Evolutionary conservation across 1,139 yeast species (phyloP), one percentile per base, ranked within the genome.

Genomic region (Yamadazyma conglobata): DNA sequence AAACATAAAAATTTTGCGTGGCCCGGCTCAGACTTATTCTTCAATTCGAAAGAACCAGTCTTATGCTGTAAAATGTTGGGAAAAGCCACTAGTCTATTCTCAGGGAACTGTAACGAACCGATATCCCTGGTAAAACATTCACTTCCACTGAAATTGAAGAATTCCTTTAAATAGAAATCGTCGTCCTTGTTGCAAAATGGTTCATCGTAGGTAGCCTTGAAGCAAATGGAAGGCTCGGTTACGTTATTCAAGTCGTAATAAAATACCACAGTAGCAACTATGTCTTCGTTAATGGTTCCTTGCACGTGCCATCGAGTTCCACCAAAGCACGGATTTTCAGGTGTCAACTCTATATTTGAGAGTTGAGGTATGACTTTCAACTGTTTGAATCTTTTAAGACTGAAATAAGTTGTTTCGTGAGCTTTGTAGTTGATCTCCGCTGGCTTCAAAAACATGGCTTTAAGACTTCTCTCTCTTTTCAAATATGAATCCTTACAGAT

Each of bases 221-320:
- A 65, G 5, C 56, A 43, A 15, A 67, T 46, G 11, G 34, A 44
- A 3, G 69, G 58, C 16, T 59, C 61, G 3, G 58, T 47, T 28
- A 67, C 62, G 40, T 67, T 67, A 15, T 60, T 65, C 11, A 47
- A 37, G 38, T 67, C 72, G 38, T 66, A 67, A 42, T 65, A 67
- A 46, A 64, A 67, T 24, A 67, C 43, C 3, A 57, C 50, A 2
- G 72, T 64, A 3, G 70, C 70, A 3, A 67, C 58, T 30, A 67
- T 67, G 37, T 61, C 64, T 43, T 67, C 73, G 37, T 60, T 60
- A 24, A 57, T 52, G 3, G 65, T 56, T 1, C 72, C 73, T 37
- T 67, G 73, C 0, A 65, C 59, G 33, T 67, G 73, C 73, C 73
- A 67, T 4, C 62, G 38, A 0, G 73, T 72, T 5, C 73, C 73